These are phyloP conservation scores for Zymoseptoria passerinii DNA, from an alignment of 2,329 filamentous ascomycete species.

Conservation along the genomic window DNA sequence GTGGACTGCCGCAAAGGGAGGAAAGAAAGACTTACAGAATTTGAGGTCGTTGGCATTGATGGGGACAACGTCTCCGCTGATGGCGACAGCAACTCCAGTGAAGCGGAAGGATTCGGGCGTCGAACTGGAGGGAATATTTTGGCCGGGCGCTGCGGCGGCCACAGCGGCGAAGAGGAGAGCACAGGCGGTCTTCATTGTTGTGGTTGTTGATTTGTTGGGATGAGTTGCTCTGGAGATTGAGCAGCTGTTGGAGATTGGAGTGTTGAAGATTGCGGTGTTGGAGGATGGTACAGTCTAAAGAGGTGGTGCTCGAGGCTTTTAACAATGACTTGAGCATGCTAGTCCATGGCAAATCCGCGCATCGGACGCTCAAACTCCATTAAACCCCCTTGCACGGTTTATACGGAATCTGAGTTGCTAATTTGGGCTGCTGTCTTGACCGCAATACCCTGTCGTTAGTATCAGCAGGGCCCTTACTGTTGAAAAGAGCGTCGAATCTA, in stretches of 20 bases:
- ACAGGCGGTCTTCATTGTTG: constrained; percentile 22
- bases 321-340: not conserved
- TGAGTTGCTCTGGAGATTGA: not conserved
- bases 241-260: not conserved
- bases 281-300: not conserved
- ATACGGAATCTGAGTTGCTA: not conserved
- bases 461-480: not conserved
- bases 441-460: not conserved
- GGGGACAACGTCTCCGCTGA: constrained; percentile 18
- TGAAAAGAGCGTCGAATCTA: not conserved
- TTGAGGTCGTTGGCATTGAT: constrained; percentile 19
- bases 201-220: not conserved
- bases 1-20: not conserved
- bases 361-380: no score
- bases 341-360: not conserved
- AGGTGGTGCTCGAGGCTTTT: not conserved
- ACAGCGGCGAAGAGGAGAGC: constrained; percentile 14
- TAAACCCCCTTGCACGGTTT: not conserved
- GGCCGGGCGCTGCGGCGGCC: constrained; percentile 14
- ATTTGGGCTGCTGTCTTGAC: not conserved
- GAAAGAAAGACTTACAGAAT: constrained; percentile 12
- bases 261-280: not conserved
- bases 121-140: not conserved
- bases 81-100: constrained; percentile 12
- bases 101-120: constrained; percentile 9